Conservation (phyloP, 2,329 filamentous ascomycete species). For the Xylaria arbuscula region DNA sequence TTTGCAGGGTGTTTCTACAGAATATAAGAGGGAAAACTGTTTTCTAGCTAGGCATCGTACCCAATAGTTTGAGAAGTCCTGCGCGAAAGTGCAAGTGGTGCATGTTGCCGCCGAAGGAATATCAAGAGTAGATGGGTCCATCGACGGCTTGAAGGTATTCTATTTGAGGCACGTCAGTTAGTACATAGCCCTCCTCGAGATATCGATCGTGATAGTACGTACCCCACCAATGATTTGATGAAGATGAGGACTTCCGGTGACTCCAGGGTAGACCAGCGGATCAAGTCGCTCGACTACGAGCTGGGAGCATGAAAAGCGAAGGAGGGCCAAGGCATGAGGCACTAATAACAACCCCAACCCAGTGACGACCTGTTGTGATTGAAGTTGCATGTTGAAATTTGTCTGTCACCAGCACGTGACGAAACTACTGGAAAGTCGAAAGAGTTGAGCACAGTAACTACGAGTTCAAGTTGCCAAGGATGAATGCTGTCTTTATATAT, state of each 20-base stretch:
- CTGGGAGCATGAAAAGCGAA: conserved; percentile 47
- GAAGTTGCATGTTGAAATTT: conserved; percentile 30
- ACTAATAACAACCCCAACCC: conserved; percentile 22
- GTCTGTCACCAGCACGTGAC: not conserved
- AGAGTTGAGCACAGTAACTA: not conserved
- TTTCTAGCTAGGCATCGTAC: not conserved
- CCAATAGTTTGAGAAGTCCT: conserved; percentile 57
- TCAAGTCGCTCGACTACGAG: conserved; percentile 47
- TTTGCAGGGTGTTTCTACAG: not conserved
- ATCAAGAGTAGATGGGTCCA: conserved; percentile 45
- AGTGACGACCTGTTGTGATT: not conserved
- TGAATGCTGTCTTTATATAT: conserved; percentile 19
- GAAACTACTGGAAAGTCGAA: not conserved
- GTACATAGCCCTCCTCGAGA: not conserved
- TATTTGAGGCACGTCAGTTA: conserved; percentile 12
- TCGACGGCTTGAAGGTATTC: conserved; percentile 51
- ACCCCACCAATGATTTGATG: conserved; percentile 49
- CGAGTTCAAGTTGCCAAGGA: not conserved
- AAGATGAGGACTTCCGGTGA: conserved; percentile 44
- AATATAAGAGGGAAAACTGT: not conserved
- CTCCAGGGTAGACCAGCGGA: conserved; percentile 45
- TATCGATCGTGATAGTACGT: conserved; percentile 16
- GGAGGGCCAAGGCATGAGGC: conserved; percentile 35
- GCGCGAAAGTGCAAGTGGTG: conserved; percentile 57
- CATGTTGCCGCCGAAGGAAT: conserved; percentile 51